A percentile compares a stretch with the other conserved stretches of the same genome.
Conservation (phyloP, 2,329 filamentous ascomycete genomes). For the Verticillium klebahnii region DNA sequence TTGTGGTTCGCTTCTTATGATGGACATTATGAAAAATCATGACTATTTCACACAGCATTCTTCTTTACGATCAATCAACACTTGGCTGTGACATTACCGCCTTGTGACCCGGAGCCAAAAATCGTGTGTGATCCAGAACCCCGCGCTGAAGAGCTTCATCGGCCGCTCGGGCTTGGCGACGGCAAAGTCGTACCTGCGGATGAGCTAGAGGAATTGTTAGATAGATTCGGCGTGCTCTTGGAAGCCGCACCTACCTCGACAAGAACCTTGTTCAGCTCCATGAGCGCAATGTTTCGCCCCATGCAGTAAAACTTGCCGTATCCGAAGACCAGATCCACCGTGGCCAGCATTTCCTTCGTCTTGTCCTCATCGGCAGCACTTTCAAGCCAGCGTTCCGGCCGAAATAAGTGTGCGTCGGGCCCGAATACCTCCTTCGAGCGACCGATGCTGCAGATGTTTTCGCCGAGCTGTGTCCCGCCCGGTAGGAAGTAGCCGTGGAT, state of each 20-base stretch:
- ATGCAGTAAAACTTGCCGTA: constrained; percentile 33
- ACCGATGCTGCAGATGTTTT: constrained; percentile 28
- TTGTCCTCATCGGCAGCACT: constrained; percentile 24
- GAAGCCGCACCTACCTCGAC: constrained; percentile 15
- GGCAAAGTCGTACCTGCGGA: too few relatives aligned
- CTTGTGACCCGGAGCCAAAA: too few relatives aligned
- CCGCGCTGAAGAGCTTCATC: too few relatives aligned
- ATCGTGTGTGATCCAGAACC: too few relatives aligned
- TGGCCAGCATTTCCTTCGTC: constrained; percentile 26
- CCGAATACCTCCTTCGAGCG: constrained; percentile 7
- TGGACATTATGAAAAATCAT: not conserved
- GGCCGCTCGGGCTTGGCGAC: too few relatives aligned
- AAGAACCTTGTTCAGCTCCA: constrained; percentile 27
- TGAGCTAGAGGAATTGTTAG: too few relatives aligned
- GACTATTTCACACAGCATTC: not conserved
- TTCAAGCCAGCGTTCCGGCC: constrained; percentile 12
- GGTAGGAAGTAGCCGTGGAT: constrained; percentile 28
- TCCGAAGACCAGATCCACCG: constrained; percentile 33
- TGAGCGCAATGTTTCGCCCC: constrained; percentile 29
- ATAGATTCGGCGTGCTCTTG: too few relatives aligned
- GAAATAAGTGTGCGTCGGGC: constrained; percentile 5
- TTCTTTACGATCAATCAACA: not conserved
- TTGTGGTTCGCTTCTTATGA: not conserved
- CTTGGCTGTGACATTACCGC: not conserved
- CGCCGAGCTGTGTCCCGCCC: constrained; percentile 24